These are phyloP conservation scores for Dothidotthia symphoricarpi DNA, from an alignment of 2,329 filamentous ascomycete species.

Conservation along the genomic window DNA sequence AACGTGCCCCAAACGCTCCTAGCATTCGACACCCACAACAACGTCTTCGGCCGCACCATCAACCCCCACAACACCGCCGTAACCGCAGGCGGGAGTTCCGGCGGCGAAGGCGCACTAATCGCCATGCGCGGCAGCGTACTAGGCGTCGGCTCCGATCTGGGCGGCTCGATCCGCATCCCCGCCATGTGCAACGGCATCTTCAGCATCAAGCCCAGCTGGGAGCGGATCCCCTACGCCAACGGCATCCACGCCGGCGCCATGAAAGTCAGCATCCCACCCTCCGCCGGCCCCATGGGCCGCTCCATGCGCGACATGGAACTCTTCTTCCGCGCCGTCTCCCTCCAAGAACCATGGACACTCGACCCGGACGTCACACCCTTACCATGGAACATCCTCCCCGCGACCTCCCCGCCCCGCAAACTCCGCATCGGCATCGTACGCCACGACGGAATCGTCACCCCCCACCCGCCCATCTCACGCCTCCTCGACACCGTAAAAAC, in stretches of 20 bases:
- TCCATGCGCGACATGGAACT: conserved; percentile 53
- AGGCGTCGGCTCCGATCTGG: conserved; percentile 56
- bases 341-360: conserved; percentile 52
- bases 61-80: conserved; percentile 51
- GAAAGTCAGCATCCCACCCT: conserved; percentile 46
- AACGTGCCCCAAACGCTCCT: conserved; percentile 57
- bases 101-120: conserved; percentile 54
- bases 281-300: conserved; percentile 49
- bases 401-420: conserved; percentile 22
- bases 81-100: conserved; percentile 54
- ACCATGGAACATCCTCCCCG: conserved; percentile 37
- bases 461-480: conserved; percentile 52
- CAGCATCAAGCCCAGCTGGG: conserved; percentile 48
- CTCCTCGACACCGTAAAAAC: conserved; percentile 49
- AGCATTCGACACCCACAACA: conserved; percentile 54
- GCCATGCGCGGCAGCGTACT: conserved; percentile 50
- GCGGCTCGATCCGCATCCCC: conserved; percentile 54
- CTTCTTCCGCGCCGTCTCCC: conserved; percentile 55
- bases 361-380: conserved; percentile 47
- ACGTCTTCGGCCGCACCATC: conserved; percentile 48
- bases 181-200: conserved; percentile 52
- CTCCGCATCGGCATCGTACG: conserved; percentile 51
- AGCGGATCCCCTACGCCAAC: conserved; percentile 53
- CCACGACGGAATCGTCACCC: conserved; percentile 52
- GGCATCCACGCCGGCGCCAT: conserved; percentile 49